A percentile compares a stretch with the other conserved stretches of the same genome.
These are phyloP conservation scores for Penicillium brasilianum DNA, from an alignment of 2,329 filamentous ascomycete genomes.

Conservation along the genomic window DNA sequence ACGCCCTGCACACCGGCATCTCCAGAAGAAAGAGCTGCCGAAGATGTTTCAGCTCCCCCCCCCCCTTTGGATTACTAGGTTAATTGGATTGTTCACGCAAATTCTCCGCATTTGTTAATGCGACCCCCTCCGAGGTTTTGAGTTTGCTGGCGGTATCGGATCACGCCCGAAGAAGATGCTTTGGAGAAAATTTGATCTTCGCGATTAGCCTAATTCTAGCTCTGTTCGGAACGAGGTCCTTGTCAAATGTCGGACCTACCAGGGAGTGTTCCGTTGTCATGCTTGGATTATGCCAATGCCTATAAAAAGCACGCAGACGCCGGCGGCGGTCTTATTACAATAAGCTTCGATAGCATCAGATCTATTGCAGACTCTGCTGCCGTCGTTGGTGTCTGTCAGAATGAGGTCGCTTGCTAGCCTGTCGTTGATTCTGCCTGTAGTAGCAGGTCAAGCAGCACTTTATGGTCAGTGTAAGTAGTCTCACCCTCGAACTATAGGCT, in stretches of 20 bases:
- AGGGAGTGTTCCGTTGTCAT: neutral
- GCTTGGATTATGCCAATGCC: neutral
- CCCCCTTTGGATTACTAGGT: neutral
- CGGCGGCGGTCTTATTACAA: neutral
- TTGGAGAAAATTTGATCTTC: neutral
- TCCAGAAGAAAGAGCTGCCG: neutral
- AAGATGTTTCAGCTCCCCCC: neutral
- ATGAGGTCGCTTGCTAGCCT: conserved; percentile 5
- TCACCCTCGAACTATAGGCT: too few species aligned
- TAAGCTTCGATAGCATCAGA: neutral
- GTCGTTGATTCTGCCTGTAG: conserved; percentile 1
- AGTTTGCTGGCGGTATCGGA: neutral
- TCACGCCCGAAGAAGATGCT: neutral
- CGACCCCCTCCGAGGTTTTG: neutral
- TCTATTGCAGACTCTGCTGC: neutral
- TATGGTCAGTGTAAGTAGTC: conserved; percentile 6
- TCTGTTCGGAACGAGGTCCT: neutral
- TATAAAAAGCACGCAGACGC: neutral
- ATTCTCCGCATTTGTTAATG: neutral
- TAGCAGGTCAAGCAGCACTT: conserved; percentile 7
- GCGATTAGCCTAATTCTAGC: conserved; percentile 5
- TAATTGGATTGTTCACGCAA: too few species aligned
- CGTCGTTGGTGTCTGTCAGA: neutral
- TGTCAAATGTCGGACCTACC: neutral
- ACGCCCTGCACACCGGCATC: neutral